Evolutionary conservation across 2,329 filamentous ascomycete genomes (phyloP).

Genomic region (Chaetomium sp.): DNA sequence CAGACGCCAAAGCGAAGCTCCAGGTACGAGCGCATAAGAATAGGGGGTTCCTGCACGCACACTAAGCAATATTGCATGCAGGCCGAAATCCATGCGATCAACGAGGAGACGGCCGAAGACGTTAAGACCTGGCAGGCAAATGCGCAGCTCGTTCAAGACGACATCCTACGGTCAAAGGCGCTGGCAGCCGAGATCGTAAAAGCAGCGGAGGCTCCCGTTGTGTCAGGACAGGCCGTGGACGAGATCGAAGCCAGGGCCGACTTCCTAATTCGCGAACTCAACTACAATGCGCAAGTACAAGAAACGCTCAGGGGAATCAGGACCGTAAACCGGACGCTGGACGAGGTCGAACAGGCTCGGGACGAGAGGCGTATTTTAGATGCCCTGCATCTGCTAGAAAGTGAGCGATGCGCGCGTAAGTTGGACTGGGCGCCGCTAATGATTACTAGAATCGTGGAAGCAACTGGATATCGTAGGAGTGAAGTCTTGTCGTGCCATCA

Average conservation of each 20-base stretch:
- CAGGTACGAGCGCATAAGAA: slow-evolving; percentile 32
- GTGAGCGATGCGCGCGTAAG: slow-evolving; percentile 31
- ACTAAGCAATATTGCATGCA: slow-evolving; percentile 28
- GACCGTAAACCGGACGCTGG: slow-evolving; percentile 54
- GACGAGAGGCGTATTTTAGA: slow-evolving; percentile 51
- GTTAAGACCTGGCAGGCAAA: slow-evolving; percentile 82
- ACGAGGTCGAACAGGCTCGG: slow-evolving; percentile 52
- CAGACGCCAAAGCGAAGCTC: slow-evolving; percentile 37
- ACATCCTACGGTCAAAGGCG: slow-evolving; percentile 73
- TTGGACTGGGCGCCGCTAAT: slow-evolving; percentile 21
- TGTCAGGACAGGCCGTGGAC: slow-evolving; percentile 46
- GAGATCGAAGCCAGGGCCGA: slow-evolving; percentile 48
- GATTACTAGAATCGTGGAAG: slow-evolving; percentile 44
- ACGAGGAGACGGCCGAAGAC: slow-evolving; percentile 68
- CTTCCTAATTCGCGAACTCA: slow-evolving; percentile 52
- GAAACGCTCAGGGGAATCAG: slow-evolving; percentile 46
- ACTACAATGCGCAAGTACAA: slow-evolving; percentile 53
- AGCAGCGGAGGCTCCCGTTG: slow-evolving; percentile 59
- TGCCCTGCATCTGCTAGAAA: slow-evolving; percentile 50
- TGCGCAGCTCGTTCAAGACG: slow-evolving; percentile 75
- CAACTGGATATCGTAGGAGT: slow-evolving; percentile 54
- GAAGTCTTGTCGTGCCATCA: slow-evolving; percentile 55
- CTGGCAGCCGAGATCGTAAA: slow-evolving; percentile 76
- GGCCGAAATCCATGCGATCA: slow-evolving; percentile 68
- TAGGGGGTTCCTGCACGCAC: background rate